Evolutionary conservation across 495 filamentous ascomycete species (phyloP).

Genomic region (Neurospora sp.): DNA sequence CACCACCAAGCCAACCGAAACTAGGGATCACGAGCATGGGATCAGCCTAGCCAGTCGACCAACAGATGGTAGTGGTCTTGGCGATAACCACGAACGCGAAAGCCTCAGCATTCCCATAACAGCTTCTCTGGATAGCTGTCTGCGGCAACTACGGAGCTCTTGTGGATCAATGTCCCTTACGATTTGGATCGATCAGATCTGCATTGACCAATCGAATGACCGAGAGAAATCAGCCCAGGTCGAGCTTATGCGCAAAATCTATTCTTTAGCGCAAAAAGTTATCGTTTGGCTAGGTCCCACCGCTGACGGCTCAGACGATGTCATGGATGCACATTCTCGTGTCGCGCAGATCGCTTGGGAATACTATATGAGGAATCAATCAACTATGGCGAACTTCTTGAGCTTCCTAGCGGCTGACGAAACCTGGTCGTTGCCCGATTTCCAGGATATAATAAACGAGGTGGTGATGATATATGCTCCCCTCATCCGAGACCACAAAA

Average conservation of each 20-base stretch:
- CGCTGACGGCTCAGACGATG: constrained; percentile 3
- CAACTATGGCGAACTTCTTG: neutral
- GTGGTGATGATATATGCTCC: neutral
- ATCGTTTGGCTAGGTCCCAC: neutral
- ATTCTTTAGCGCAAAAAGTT: neutral
- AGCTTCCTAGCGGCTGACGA: neutral
- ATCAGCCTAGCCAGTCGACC: neutral
- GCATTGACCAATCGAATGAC: neutral
- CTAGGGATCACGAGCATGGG: neutral
- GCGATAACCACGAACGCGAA: neutral
- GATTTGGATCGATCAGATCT: neutral
- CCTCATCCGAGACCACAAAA: neutral
- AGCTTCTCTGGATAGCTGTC: neutral
- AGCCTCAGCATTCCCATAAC: neutral
- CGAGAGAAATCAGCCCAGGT: neutral
- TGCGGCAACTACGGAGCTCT: neutral
- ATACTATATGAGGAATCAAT: neutral
- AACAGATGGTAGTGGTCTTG: neutral
- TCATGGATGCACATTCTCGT: constrained; percentile 4
- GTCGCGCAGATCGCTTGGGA: neutral
- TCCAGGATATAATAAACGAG: rapidly evolving
- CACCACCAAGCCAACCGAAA: neutral
- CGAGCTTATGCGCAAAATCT: neutral
- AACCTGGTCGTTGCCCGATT: neutral
- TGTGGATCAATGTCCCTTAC: neutral